Evolutionary conservation across 139 green algal genomes (phyloP).

Genomic region (Chlorella sorokiniana): DNA sequence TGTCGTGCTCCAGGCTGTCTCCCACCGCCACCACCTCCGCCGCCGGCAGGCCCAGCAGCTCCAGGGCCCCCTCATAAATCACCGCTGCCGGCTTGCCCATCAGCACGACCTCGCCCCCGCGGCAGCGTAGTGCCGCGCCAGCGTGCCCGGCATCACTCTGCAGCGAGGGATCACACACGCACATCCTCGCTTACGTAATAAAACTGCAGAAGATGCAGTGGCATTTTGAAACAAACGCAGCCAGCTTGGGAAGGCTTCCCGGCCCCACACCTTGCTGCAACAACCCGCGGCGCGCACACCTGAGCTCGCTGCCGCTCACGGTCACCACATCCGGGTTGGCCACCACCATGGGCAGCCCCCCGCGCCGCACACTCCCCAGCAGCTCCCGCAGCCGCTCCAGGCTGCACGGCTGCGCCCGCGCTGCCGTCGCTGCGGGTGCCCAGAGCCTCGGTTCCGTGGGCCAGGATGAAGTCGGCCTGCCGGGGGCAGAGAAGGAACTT

Average conservation of each 20-base stretch:
- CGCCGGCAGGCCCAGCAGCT: slow-evolving; percentile 49
- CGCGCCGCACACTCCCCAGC: slow-evolving; percentile 45
- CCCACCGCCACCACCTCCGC: slow-evolving; percentile 67
- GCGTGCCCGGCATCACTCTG: slow-evolving; percentile 17
- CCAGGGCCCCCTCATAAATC: slow-evolving; percentile 71
- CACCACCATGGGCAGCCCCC: slow-evolving; percentile 73
- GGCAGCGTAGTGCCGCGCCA: slow-evolving; percentile 21
- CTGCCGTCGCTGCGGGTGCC: slow-evolving; percentile 25
- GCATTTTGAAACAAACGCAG: too few relatives aligned
- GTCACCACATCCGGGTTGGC: slow-evolving; percentile 89
- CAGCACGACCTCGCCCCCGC: slow-evolving; percentile 33
- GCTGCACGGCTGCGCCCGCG: slow-evolving; percentile 16
- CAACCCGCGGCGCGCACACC: neutral
- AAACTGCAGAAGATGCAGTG: neutral
- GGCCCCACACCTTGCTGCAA: neutral
- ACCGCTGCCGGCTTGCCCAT: slow-evolving; percentile 85
- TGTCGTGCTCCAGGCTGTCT: slow-evolving; percentile 80
- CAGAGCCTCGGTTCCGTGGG: slow-evolving; percentile 87
- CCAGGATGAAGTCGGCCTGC: slow-evolving; percentile 81
- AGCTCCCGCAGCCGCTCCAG: slow-evolving; percentile 54
- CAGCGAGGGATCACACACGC: neutral
- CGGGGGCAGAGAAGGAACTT: slow-evolving; percentile 55
- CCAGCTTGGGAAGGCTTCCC: too few relatives aligned
- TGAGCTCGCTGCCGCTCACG: slow-evolving; percentile 41
- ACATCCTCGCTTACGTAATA: too few relatives aligned